Percentiles rank a stretch among this genome's conserved stretches.
phyloP scores from a whole-genome alignment of 1,284 basidiomycete species.

The Somion occarium region DNA sequence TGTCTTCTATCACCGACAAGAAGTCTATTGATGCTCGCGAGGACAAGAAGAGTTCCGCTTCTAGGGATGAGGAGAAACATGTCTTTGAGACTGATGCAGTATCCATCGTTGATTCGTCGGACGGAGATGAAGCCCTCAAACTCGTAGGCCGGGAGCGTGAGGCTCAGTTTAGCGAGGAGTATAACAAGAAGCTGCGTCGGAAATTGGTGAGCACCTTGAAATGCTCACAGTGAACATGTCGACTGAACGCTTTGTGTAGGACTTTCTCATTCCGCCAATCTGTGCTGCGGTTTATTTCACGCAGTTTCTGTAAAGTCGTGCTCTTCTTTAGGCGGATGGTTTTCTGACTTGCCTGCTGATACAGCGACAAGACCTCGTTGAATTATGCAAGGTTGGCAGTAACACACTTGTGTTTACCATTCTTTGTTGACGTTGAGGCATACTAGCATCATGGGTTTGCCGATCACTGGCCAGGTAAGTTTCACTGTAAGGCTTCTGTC shows the following conservation, averaged over 20 bases:
- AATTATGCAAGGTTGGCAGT: slow-evolving; percentile 56
- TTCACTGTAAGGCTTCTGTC: background rate
- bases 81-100: slow-evolving; percentile 15
- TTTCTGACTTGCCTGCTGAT: background rate
- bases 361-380: slow-evolving; percentile 61
- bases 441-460: slow-evolving; percentile 59
- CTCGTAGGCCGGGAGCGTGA: slow-evolving; percentile 51
- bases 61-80: slow-evolving; percentile 21
- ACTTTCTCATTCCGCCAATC: slow-evolving; percentile 53
- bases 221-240: background rate
- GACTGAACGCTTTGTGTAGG: slow-evolving; percentile 36
- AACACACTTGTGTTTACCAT: background rate
- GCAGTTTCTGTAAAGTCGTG: slow-evolving; percentile 47
- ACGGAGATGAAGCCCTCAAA: slow-evolving; percentile 55
- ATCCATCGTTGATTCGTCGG: slow-evolving; percentile 28
- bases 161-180: slow-evolving; percentile 55
- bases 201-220: slow-evolving; percentile 44
- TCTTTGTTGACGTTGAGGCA: slow-evolving; percentile 4
- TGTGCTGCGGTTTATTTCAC: slow-evolving; percentile 66
- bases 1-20: slow-evolving; percentile 10
- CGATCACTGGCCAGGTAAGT: slow-evolving; percentile 53
- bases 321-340: background rate
- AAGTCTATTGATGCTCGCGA: slow-evolving; percentile 8
- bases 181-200: slow-evolving; percentile 47
- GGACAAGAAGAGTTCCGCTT: slow-evolving; percentile 12